Percentiles rank a stretch among this genome's conserved stretches.
These are phyloP conservation scores for Fusarium tuaranense DNA, from an alignment of 2,329 filamentous ascomycete genomes.

Conservation along the genomic window DNA sequence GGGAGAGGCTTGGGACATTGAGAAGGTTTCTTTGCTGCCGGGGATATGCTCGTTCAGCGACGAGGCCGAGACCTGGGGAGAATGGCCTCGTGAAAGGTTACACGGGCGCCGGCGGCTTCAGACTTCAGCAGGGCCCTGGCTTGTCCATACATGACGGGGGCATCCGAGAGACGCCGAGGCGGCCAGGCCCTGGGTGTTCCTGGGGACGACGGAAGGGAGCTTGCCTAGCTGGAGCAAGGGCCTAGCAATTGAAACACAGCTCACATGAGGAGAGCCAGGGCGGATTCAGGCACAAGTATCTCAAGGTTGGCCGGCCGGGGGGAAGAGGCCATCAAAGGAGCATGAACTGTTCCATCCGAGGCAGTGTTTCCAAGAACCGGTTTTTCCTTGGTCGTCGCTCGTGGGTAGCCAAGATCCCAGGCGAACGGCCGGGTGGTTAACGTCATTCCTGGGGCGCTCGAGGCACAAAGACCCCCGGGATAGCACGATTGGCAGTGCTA, in stretches of 20 bases:
- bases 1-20: conserved; percentile 12
- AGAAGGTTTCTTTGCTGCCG: conserved; percentile 14
- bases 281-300: conserved; percentile 21
- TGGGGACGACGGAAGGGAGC: conserved; percentile 30
- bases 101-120: conserved; percentile 32
- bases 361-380: conserved; percentile 39
- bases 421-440: conserved; percentile 11
- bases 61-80: conserved; percentile 22
- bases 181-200: conserved; percentile 25
- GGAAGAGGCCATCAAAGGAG: conserved; percentile 16
- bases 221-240: conserved; percentile 31
- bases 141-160: conserved; percentile 12
- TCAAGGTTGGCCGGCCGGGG: conserved; percentile 11
- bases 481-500: conserved; percentile 26
- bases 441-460: conserved; percentile 37
- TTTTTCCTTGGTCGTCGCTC: conserved; percentile 16
- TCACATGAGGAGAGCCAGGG: conserved; percentile 25
- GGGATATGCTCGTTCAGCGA: conserved; percentile 29
- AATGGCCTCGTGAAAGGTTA: conserved; percentile 17
- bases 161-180: conserved; percentile 35
- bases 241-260: conserved; percentile 34
- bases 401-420: conserved; percentile 23
- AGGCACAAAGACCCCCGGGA: conserved; percentile 29
- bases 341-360: conserved; percentile 37
- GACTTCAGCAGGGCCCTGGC: conserved; percentile 17